A percentile compares a stretch with the other conserved stretches of the same genome.
Conservation (phyloP, 2,329 filamentous ascomycete species). For the Trichophyton mentagrophytes region DNA sequence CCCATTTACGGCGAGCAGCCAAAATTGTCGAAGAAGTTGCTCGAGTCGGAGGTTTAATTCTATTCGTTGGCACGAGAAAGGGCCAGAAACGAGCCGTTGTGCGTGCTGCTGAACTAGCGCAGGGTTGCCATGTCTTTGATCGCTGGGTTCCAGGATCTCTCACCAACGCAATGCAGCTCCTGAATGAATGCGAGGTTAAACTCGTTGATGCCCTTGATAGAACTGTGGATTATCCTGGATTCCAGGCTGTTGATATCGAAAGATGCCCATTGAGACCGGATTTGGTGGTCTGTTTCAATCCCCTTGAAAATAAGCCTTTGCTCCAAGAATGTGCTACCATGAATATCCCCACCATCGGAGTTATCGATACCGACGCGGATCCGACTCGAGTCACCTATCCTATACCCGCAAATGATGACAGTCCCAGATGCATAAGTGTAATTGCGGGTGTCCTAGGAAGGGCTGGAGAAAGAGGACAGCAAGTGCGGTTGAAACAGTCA, state of each 20-base stretch:
- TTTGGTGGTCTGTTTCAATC: constrained; percentile 84
- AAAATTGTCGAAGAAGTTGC: constrained; percentile 81
- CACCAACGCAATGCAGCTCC: constrained; percentile 83
- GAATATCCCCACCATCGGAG: constrained; percentile 83
- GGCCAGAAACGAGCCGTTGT: constrained; percentile 74
- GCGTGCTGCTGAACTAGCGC: constrained; percentile 61
- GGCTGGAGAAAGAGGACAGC: constrained; percentile 67
- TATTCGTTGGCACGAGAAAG: constrained; percentile 78
- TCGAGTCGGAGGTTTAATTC: constrained; percentile 65
- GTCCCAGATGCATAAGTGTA: constrained; percentile 66
- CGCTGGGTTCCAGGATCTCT: constrained; percentile 86
- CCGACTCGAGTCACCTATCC: constrained; percentile 91
- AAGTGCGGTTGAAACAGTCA: constrained; percentile 52
- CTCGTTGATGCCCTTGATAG: constrained; percentile 67
- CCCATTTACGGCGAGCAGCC: constrained; percentile 83
- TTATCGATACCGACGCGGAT: constrained; percentile 88
- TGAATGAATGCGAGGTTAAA: constrained; percentile 55
- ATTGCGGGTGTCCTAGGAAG: constrained; percentile 76
- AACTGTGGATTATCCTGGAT: constrained; percentile 43
- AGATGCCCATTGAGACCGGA: constrained; percentile 66
- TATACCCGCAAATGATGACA: constrained; percentile 95
- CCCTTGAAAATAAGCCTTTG: constrained; percentile 78
- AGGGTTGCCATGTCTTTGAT: constrained; percentile 78
- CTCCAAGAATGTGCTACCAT: constrained; percentile 82
- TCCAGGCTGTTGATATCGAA: constrained; percentile 21